These are phyloP conservation scores for Penicillium daleae DNA, from an alignment of 495 filamentous ascomycete species.

Conservation along the genomic window DNA sequence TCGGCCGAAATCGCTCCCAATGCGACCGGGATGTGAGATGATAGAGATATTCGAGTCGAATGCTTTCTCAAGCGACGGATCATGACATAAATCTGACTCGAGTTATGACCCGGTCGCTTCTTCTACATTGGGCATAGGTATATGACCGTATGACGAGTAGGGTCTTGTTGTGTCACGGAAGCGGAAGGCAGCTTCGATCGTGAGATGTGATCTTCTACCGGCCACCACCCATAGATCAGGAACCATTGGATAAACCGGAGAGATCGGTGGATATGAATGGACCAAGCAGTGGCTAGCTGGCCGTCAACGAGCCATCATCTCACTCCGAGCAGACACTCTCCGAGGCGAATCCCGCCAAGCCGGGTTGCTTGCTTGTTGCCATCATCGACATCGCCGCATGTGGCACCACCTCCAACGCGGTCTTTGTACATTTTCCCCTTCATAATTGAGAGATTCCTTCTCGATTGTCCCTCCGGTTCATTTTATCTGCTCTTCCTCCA, in stretches of 20 bases:
- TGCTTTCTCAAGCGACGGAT: neutral
- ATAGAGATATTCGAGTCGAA: neutral
- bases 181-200: neutral
- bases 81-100: too few species aligned
- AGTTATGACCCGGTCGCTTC: too few species aligned
- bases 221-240: constrained; percentile 5
- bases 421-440: constrained; percentile 5
- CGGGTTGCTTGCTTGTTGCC: constrained; percentile 2
- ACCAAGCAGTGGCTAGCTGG: constrained; percentile 6
- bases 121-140: too few species aligned
- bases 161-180: neutral
- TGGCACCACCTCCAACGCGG: neutral
- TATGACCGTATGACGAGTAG: neutral
- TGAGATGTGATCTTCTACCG: neutral
- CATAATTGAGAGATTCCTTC: neutral
- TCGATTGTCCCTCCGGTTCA: neutral
- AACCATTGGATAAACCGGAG: constrained; percentile 5
- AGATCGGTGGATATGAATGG: neutral
- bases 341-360: constrained; percentile 1
- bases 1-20: neutral
- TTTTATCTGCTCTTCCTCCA: neutral
- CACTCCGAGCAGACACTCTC: neutral
- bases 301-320: constrained; percentile 2
- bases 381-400: constrained; percentile 9
- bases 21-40: neutral